Base-by-base conservation (phyloP, 2,329 filamentous ascomycete species). In the Passalora sequoiae region DNA sequence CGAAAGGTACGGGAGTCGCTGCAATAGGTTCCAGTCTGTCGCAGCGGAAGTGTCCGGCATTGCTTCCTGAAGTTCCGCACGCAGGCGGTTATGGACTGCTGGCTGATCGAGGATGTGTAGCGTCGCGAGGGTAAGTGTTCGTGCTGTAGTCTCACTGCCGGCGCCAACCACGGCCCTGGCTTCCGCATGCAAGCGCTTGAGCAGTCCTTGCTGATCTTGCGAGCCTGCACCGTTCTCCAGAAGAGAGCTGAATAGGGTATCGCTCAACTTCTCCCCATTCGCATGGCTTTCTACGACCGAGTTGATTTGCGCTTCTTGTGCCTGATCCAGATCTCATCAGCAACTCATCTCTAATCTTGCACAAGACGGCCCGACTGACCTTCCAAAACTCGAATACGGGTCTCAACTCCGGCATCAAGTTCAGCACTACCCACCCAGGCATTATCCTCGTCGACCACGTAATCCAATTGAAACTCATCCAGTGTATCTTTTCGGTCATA, bases 111-210 rank as follows among this genome's bases (percentile, higher is more conserved):
- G 56, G 24, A 74, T 40, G 38, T 71, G 58, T 47, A 65, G 72
- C 4, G 61, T 60, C 1, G 67, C 69, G 6, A 68, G 49, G 54
- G 66, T 66, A 7, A 72, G 49, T 3, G 69, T 60, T 28, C 65
- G 66, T 1, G 64, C 69, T 6, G 66, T 64, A 0, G 71, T 74
- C 45, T 73, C 69, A 12, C 62, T 61, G 12, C 71, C 72, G 3
- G 64, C 72, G 47, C 71, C 71, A 46, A 74, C 60, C 42, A 74
- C 57, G 0, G 66, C 63, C 47, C 67, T 63, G 1, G 63, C 65
- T 57, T 74, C 71, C 13, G 72, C 66, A 28, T 64, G 52, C 5
- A 60, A 51, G 19, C 62, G 60, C 20, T 59, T 60, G 22, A 64
- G 58, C 6, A 66, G 68, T 21, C 38, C 10, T 19, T 33, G 30